A percentile compares a stretch with the other conserved stretches of the same genome.
phyloP scores from a whole-genome alignment of 306 rosid genomes.

The Quercus engelmannii region DNA sequence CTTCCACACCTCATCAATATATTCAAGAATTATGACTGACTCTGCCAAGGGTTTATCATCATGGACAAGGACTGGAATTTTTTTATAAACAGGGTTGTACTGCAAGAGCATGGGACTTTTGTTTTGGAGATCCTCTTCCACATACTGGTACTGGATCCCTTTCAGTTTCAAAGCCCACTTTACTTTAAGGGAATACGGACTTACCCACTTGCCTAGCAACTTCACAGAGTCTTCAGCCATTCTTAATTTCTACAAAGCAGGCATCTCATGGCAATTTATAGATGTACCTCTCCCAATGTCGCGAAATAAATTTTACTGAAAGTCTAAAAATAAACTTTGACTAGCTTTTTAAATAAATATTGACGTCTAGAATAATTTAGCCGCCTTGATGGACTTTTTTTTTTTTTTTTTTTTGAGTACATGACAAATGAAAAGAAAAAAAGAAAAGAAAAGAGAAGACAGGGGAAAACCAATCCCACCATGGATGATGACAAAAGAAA shows the following conservation, averaged over 20 bases:
- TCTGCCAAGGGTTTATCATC: slow-evolving; percentile 36
- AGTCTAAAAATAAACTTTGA: no score
- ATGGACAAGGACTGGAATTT: slow-evolving; percentile 49
- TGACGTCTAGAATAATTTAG: no score
- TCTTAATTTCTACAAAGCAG: not conserved
- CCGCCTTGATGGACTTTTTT: no score
- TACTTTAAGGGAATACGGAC: slow-evolving; percentile 32
- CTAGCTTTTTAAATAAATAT: no score
- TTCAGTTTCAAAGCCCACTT: slow-evolving; percentile 44
- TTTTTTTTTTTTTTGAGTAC: no score
- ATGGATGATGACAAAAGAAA: no score
- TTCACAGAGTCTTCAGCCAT: slow-evolving; percentile 30
- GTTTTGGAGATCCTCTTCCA: slow-evolving; percentile 38
- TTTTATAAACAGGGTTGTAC: slow-evolving; percentile 35
- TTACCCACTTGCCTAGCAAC: slow-evolving; percentile 42
- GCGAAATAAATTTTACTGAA: no score
- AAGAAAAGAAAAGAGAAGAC: no score
- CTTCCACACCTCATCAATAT: slow-evolving; percentile 44
- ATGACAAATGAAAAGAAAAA: no score
- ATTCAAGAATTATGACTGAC: slow-evolving; percentile 43
- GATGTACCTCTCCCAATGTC: no score
- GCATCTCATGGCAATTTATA: not conserved
- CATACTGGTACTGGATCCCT: slow-evolving; percentile 30
- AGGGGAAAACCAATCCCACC: no score
- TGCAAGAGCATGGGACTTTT: slow-evolving; percentile 42